Evolutionary conservation across 2,329 filamentous ascomycete species (phyloP).

Genomic region (Ceratocystis cacaofunesta): DNA sequence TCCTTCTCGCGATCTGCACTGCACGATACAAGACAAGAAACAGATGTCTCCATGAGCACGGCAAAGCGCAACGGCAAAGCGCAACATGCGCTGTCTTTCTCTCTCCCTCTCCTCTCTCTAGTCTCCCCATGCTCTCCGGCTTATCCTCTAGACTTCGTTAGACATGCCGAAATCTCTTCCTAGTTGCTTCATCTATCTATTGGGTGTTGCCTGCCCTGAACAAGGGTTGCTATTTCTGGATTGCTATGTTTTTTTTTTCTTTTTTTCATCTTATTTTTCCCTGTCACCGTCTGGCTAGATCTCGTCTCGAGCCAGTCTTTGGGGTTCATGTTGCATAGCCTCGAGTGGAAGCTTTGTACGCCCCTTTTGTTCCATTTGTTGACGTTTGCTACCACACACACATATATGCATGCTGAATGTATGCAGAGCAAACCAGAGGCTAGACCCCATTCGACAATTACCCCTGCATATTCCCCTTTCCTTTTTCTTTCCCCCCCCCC

Average conservation of each 20-base stretch:
- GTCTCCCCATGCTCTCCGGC: not conserved
- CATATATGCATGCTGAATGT: not conserved
- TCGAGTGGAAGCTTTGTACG: not conserved
- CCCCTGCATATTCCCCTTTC: conserved; percentile 7
- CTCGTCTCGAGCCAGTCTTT: not conserved
- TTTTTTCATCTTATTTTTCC: not conserved
- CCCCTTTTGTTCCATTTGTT: not conserved
- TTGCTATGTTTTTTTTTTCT: not conserved
- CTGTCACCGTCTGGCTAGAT: not conserved
- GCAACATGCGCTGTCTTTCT: not conserved
- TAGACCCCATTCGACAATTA: not conserved
- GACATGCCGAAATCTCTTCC: not conserved
- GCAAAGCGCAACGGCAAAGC: not conserved
- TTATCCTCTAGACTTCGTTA: not conserved
- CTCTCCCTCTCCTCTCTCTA: not conserved
- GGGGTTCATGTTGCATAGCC: not conserved
- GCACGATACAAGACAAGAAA: conserved; percentile 1
- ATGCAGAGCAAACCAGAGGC: not conserved
- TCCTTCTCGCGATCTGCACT: not conserved
- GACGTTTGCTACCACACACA: not conserved
- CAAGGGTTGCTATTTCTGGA: not conserved
- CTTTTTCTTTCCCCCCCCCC: not conserved
- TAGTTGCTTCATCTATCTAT: not conserved
- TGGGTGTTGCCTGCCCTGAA: not conserved
- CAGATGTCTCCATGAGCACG: not conserved